These are phyloP conservation scores for Batkoa obscura DNA, from an alignment of 371 early-diverging fungal species.

Conservation along the genomic window DNA sequence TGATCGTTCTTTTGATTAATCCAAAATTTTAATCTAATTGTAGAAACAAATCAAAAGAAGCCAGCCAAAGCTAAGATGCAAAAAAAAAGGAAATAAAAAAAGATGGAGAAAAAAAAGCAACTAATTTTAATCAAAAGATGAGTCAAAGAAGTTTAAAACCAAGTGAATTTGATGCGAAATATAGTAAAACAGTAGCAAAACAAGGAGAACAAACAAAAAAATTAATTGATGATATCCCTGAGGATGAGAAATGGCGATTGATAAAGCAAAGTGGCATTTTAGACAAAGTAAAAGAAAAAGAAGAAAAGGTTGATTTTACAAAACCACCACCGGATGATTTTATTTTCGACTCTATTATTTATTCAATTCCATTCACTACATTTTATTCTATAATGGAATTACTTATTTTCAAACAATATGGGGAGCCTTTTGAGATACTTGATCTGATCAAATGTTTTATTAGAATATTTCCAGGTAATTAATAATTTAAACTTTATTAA, in stretches of 20 bases:
- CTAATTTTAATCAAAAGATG: too few species aligned
- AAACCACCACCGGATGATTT: background rate
- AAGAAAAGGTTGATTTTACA: background rate
- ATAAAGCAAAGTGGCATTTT: background rate
- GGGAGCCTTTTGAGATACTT: background rate
- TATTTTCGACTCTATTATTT: constrained; percentile 4
- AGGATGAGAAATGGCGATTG: constrained; percentile 2
- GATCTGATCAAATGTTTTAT: background rate
- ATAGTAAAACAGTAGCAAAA: background rate
- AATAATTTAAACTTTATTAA: background rate
- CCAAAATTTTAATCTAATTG: too few species aligned
- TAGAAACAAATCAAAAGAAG: too few species aligned
- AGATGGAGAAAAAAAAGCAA: too few species aligned
- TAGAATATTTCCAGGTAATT: constrained; percentile 2
- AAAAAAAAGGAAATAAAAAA: too few species aligned
- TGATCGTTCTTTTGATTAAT: too few species aligned
- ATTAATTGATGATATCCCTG: constrained; percentile 5
- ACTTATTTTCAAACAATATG: background rate
- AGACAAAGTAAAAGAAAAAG: constrained; percentile 1
- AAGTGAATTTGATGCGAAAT: constrained; percentile 5
- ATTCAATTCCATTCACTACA: constrained; percentile 4
- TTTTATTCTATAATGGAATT: background rate
- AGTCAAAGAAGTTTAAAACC: constrained; percentile 6
- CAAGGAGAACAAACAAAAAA: background rate
- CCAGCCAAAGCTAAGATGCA: too few species aligned